These are phyloP conservation scores for Fraxinus paxiana DNA, from an alignment of 305 asterid genomes.

Conservation along the genomic window DNA sequence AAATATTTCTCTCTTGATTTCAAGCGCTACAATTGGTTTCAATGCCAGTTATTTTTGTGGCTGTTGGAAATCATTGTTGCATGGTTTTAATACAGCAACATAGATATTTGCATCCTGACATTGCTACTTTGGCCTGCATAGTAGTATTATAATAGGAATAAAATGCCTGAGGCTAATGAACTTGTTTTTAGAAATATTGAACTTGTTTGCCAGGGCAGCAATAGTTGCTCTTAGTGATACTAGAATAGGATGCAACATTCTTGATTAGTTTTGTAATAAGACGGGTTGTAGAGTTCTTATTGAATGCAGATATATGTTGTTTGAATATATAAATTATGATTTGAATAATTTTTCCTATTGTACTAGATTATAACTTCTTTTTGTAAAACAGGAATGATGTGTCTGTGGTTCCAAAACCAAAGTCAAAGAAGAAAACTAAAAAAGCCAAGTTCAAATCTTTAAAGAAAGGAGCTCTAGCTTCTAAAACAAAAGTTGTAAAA, in stretches of 20 bases:
- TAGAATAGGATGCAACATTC: constrained; percentile 5
- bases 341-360: constrained; percentile 10
- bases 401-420: constrained; percentile 44
- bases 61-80: not conserved
- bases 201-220: not conserved
- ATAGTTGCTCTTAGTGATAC: not conserved
- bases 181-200: not conserved
- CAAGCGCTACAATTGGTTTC: not conserved
- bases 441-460: constrained; percentile 89
- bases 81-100: not conserved
- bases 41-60: not conserved
- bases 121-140: not conserved
- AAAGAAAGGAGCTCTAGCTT: constrained; percentile 76
- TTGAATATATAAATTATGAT: not conserved
- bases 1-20: not conserved
- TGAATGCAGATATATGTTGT: not conserved
- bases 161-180: not conserved
- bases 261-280: not conserved
- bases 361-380: constrained; percentile 19
- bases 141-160: not conserved
- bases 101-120: not conserved
- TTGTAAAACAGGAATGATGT: constrained; percentile 52
- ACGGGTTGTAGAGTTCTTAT: not conserved
- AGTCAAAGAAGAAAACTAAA: constrained; percentile 78
- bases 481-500: constrained; percentile 48